Conservation (phyloP, 208 protist species). For the Trypanosoma rangeli region DNA sequence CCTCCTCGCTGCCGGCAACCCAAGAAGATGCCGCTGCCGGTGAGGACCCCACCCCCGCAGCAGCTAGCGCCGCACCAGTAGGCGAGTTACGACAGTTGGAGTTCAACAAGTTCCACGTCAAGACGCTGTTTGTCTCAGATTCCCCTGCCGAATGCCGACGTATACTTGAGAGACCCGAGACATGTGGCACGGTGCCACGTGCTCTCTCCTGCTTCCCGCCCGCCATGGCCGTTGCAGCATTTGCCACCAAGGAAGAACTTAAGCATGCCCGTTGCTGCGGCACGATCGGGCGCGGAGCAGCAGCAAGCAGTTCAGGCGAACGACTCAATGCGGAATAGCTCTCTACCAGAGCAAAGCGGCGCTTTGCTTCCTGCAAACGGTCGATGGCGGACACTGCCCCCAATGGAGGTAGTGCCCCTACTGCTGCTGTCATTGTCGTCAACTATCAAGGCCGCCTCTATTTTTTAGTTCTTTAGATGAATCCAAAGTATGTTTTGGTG, state of each 20-base stretch:
- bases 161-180: slow-evolving; percentile 25
- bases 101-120: slow-evolving; percentile 12
- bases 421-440: background rate
- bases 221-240: background rate
- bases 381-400: slow-evolving; percentile 6
- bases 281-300: background rate
- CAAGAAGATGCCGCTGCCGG: background rate
- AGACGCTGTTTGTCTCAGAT: slow-evolving; percentile 14
- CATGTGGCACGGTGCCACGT: background rate
- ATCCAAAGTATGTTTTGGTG: no score
- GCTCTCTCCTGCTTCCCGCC: background rate
- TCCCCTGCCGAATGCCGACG: slow-evolving; percentile 1
- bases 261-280: background rate
- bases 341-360: slow-evolving; percentile 3
- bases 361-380: slow-evolving; percentile 18
- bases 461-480: background rate
- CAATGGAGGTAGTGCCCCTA: background rate
- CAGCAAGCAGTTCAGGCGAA: background rate
- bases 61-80: background rate
- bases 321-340: background rate
- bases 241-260: background rate
- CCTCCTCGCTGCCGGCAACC: background rate
- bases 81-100: background rate
- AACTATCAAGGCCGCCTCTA: background rate
- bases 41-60: background rate